Percentiles rank a stretch among this genome's conserved stretches.
These are phyloP conservation scores for Fulvia fulva DNA, from an alignment of 2,329 filamentous ascomycete species.

Conservation along the genomic window DNA sequence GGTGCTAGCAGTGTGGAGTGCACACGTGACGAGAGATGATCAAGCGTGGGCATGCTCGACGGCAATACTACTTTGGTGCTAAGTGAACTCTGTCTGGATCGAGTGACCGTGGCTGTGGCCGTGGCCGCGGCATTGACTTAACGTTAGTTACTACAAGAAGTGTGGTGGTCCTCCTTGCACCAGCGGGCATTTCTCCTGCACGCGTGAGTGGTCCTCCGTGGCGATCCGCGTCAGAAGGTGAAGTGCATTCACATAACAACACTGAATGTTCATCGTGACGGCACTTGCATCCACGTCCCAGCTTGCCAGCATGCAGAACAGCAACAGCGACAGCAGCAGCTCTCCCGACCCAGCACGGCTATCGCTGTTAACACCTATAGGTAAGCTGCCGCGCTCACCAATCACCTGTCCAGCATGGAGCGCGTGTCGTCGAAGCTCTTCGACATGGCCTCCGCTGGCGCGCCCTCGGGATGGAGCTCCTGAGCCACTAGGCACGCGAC, in stretches of 20 bases:
- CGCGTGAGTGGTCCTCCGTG: background rate
- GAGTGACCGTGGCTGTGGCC: background rate
- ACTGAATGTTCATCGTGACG: too few species aligned
- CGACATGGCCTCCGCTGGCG: background rate
- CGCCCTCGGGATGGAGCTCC: background rate
- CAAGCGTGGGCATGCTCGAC: background rate
- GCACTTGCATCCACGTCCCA: constrained; percentile 1
- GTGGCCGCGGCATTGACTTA: too few species aligned
- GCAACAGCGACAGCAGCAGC: constrained; percentile 8
- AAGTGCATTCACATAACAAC: too few species aligned
- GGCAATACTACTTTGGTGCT: background rate
- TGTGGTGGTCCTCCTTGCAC: background rate
- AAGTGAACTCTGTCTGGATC: background rate
- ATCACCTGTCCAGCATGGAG: constrained; percentile 15
- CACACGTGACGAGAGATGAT: background rate
- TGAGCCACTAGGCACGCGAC: background rate
- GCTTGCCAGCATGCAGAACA: constrained; percentile 11
- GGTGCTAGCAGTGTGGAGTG: background rate
- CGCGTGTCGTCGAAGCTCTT: constrained; percentile 19
- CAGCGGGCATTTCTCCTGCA: background rate
- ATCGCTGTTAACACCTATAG: constrained; percentile 32
- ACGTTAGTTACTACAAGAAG: too few species aligned
- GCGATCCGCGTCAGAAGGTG: background rate
- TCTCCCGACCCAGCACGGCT: constrained; percentile 14
- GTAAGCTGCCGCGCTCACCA: constrained; percentile 25